Base-by-base conservation (phyloP, 306 rosid genomes). In the Pyrus pyrifolia region DNA sequence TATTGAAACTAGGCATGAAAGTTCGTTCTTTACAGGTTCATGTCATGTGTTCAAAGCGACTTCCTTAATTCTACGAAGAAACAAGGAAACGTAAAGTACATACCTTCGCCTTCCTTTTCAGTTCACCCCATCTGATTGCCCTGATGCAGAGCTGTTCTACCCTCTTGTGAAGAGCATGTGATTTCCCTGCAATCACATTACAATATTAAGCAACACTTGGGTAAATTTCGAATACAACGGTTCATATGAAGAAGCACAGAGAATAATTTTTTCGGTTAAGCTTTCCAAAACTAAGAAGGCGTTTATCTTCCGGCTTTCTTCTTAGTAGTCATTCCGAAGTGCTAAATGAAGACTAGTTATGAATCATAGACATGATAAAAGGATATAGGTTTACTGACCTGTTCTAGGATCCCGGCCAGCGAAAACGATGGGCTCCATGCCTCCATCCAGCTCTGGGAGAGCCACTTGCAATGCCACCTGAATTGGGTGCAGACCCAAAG, bases 381-480 rank as follows among this genome's bases (percentile, higher is more conserved):
- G 23, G 40, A 13, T 45, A 11, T 25, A 64, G 59, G 35, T 31
- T 79, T 12, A 70, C 85, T 53, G 63, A 80, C 99, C 99, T 52
- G 99, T 87, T 86, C 87, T 90, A 55, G 99, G 99, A 89, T 96
- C 99, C 23, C 99, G 89, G 27, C 99, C 98, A 0, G 99, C 89
- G 31, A 91, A 96, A 80, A 96, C 96, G 15, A 96, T 96, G 14
- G 99, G 99, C 83, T 96, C 99, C 97, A 96, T 96, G 73, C 98
- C 99, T 71, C 99, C 99, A 82, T 92, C 99, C 1, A 96, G 97
- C 87, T 96, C 99, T 0, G 99, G 99, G 67, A 96, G 90, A 58
- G 99, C 99, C 78, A 96, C 98, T 81, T 96, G 99, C 80, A 96
- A 87, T 27, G 99, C 99, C 8, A 96, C 99, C 88, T 96, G 99